phyloP scores from a whole-genome alignment of 768 basidiomycete species.

The Daedalea quercina region DNA sequence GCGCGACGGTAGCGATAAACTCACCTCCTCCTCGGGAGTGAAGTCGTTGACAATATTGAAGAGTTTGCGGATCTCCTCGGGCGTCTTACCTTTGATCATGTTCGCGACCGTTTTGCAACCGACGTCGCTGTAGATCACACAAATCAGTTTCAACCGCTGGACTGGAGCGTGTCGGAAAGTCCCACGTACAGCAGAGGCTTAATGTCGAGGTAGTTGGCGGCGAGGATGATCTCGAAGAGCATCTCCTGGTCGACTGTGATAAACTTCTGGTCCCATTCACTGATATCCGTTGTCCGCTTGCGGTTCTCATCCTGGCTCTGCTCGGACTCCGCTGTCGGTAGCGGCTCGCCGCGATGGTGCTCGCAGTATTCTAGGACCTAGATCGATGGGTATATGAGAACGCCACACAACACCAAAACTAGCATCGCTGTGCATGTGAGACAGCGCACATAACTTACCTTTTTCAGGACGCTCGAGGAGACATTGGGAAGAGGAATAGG shows the following conservation, averaged over 20 bases:
- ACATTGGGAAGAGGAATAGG: slow-evolving; percentile 94
- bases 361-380: slow-evolving; percentile 99
- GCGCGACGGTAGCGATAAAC: slow-evolving; percentile 12
- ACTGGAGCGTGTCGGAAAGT: slow-evolving; percentile 3
- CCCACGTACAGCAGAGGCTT: slow-evolving; percentile 86
- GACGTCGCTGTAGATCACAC: slow-evolving; percentile 60
- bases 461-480: slow-evolving; percentile 86
- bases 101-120: slow-evolving; percentile 99
- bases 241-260: slow-evolving; percentile 99
- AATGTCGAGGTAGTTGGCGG: slow-evolving; percentile 99
- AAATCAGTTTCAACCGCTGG: slow-evolving; percentile 5
- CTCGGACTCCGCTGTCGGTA: slow-evolving; percentile 78
- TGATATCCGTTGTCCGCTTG: slow-evolving; percentile 97
- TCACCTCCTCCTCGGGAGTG: slow-evolving; percentile 96
- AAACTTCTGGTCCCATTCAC: slow-evolving; percentile 99
- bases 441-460: slow-evolving; percentile 40
- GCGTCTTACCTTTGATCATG: slow-evolving; percentile 99
- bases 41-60: slow-evolving; percentile 99
- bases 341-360: slow-evolving; percentile 96
- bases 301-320: slow-evolving; percentile 87
- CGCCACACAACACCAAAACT: not conserved
- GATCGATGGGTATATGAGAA: slow-evolving; percentile 2
- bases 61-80: slow-evolving; percentile 97
- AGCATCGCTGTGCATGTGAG: no score
- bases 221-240: slow-evolving; percentile 99